Evolutionary conservation across 768 basidiomycete genomes (phyloP).

Genomic region (Suillus occidentalis): DNA sequence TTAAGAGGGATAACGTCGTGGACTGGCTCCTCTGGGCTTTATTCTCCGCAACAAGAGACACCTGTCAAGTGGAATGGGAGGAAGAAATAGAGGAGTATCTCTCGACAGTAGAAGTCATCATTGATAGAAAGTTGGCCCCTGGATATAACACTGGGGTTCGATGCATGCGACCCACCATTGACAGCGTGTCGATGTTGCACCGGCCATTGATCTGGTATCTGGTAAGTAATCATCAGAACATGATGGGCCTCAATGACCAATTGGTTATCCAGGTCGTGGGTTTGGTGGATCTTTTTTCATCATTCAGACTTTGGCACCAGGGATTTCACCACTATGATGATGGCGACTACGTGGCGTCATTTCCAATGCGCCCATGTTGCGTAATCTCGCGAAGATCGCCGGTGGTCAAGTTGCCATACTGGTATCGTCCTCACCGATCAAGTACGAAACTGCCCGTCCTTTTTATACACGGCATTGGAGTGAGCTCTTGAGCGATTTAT

Average conservation of each 20-base stretch:
- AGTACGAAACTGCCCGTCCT: constrained; percentile 49
- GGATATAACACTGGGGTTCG: constrained; percentile 40
- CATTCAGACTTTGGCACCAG: constrained; percentile 35
- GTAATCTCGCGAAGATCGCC: constrained; percentile 44
- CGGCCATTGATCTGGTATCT: constrained; percentile 66
- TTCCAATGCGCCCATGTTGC: constrained; percentile 53
- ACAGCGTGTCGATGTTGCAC: constrained; percentile 55
- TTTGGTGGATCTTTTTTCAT: constrained; percentile 47
- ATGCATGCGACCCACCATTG: constrained; percentile 54
- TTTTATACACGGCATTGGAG: constrained; percentile 73
- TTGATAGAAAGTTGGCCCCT: constrained; percentile 41
- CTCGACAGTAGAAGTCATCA: constrained; percentile 35
- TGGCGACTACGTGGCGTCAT: constrained; percentile 37
- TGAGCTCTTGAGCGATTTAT: constrained; percentile 26
- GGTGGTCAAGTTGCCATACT: constrained; percentile 39
- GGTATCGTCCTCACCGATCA: constrained; percentile 52
- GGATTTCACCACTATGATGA: constrained; percentile 58
- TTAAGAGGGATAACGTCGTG: constrained; percentile 47
- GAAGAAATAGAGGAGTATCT: constrained; percentile 55
- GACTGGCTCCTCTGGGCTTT: constrained; percentile 71
- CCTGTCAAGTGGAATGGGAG: constrained; percentile 38
- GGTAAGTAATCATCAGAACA: constrained; percentile 35
- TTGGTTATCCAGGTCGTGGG: constrained; percentile 46
- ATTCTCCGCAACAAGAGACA: constrained; percentile 43
- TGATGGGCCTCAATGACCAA: not conserved